phyloP scores from a whole-genome alignment of 129 eudicot genomes.

The Centaurea solstitialis region DNA sequence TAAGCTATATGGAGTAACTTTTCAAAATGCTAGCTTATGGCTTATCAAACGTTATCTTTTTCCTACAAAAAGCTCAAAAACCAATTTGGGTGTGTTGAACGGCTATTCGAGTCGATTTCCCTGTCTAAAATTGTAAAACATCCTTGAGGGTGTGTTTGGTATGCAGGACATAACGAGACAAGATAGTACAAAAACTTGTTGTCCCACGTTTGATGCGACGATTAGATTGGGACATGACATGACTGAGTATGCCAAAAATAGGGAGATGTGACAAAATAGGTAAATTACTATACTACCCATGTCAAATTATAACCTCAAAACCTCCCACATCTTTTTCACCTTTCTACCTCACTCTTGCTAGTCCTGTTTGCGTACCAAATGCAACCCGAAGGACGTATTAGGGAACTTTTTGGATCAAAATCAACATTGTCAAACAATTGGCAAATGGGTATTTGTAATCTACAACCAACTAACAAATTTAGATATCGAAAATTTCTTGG shows the following conservation, averaged over 20 bases:
- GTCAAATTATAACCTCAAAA: not conserved
- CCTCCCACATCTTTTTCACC: not conserved
- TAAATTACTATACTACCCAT: not conserved
- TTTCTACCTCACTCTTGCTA: not conserved
- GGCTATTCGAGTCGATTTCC: not conserved
- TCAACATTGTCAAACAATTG: not conserved
- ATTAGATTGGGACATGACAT: no score
- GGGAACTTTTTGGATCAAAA: not conserved
- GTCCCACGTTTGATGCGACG: no score
- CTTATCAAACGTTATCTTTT: no score
- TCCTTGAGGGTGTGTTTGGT: not conserved
- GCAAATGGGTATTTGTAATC: not conserved
- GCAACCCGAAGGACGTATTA: not conserved
- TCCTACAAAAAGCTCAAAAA: no score
- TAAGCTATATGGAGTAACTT: not conserved
- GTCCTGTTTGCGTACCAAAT: not conserved
- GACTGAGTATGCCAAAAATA: not conserved
- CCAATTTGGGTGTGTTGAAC: no score
- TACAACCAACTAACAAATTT: not conserved
- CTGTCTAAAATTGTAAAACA: not conserved
- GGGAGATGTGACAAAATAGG: not conserved
- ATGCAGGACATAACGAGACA: not conserved
- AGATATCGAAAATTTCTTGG: not conserved
- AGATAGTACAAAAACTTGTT: no score
- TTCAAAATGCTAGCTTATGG: not conserved